Conservation (phyloP, 1,284 basidiomycete genomes). For the Sporisorium sorghi region DNA sequence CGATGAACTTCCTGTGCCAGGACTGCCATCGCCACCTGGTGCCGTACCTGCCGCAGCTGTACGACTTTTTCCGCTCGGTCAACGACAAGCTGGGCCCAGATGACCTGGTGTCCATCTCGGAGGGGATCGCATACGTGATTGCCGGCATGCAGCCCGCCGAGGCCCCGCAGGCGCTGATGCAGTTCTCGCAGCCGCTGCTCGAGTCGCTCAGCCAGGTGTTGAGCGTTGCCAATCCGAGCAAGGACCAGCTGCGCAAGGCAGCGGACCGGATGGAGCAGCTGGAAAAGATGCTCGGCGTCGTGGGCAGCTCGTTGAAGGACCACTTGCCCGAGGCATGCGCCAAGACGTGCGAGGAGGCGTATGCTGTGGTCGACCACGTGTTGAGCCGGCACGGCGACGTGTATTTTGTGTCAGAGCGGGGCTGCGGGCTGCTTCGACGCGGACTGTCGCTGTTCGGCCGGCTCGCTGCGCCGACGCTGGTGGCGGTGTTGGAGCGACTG, state of each 20-base stretch:
- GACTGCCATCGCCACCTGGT: slow-evolving; percentile 91
- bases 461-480: slow-evolving; percentile 77
- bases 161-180: slow-evolving; percentile 82
- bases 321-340: slow-evolving; percentile 81
- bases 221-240: slow-evolving; percentile 65
- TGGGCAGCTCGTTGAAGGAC: slow-evolving; percentile 25
- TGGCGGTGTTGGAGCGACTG: slow-evolving; percentile 81
- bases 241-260: slow-evolving; percentile 76
- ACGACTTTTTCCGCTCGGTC: slow-evolving; percentile 84
- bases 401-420: slow-evolving; percentile 84
- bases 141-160: slow-evolving; percentile 85
- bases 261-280: slow-evolving; percentile 74
- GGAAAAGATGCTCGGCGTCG: slow-evolving; percentile 58
- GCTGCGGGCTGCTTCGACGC: slow-evolving; percentile 86
- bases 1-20: slow-evolving; percentile 95
- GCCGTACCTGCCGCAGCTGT: slow-evolving; percentile 89
- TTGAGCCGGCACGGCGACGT: slow-evolving; percentile 82
- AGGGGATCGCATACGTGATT: slow-evolving; percentile 94
- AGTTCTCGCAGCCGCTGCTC: slow-evolving; percentile 78
- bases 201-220: slow-evolving; percentile 70
- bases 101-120: slow-evolving; percentile 90
- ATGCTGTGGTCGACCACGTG: slow-evolving; percentile 84
- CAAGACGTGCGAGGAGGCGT: slow-evolving; percentile 82
- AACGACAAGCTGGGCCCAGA: slow-evolving; percentile 83
- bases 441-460: slow-evolving; percentile 84